phyloP scores from a whole-genome alignment of 2,329 filamentous ascomycete genomes.

The Penicillium sp. region DNA sequence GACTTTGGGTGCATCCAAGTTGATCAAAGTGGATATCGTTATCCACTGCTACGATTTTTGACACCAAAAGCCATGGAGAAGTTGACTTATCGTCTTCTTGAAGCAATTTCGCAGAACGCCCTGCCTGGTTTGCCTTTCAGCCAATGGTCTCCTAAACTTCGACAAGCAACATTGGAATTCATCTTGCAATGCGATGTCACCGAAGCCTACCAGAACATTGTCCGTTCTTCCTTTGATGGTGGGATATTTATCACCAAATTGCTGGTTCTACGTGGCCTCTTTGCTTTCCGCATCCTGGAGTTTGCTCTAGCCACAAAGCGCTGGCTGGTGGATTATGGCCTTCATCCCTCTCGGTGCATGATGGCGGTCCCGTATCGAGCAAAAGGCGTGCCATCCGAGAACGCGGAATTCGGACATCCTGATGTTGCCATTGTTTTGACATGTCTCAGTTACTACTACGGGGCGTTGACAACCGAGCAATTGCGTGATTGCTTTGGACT shows the following conservation, averaged over 20 bases:
- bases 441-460: slow-evolving; percentile 56
- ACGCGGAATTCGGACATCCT: slow-evolving; percentile 62
- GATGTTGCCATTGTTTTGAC: slow-evolving; percentile 59
- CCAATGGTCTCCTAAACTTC: too few species aligned
- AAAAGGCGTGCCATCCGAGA: slow-evolving; percentile 56
- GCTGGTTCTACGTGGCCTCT: slow-evolving; percentile 45
- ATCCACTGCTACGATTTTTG: not conserved
- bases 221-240: not conserved
- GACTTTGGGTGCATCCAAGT: not conserved
- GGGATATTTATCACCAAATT: slow-evolving; percentile 39
- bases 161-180: not conserved
- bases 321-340: slow-evolving; percentile 65
- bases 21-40: not conserved
- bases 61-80: not conserved
- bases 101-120: not conserved
- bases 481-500: slow-evolving; percentile 49
- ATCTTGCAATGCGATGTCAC: not conserved
- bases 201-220: not conserved
- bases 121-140: not conserved
- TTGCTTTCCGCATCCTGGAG: slow-evolving; percentile 54
- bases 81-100: not conserved
- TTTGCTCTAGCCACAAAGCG: slow-evolving; percentile 58
- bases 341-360: slow-evolving; percentile 45
- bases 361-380: slow-evolving; percentile 61
- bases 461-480: slow-evolving; percentile 53